Evolutionary conservation across 1,284 basidiomycete species (phyloP), one percentile per base, ranked within the genome.

Genomic region (Leccinum pachyderme): DNA sequence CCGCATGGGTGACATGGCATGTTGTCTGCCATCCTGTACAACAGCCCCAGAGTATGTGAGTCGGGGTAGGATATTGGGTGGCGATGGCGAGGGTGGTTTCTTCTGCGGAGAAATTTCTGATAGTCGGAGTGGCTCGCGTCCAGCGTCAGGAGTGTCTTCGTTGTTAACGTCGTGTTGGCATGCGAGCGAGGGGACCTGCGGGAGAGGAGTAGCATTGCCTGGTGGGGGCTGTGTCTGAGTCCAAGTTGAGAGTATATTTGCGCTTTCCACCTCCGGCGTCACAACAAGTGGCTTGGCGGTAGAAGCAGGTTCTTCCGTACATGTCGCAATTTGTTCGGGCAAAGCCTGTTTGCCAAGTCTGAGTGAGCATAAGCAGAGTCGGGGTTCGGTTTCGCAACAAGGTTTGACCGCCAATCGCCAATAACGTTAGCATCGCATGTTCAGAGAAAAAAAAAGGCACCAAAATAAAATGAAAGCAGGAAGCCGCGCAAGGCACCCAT

Each of bases 81-180:
- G 52, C 44, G 39, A 41, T 60, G 24, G 43, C 25, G 13, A 44
- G 7, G 39, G 39, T 22, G 11, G 11, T 22, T 44, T 44, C 43
- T 81, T 80, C 54, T 64, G 66, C 55, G 81, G 79, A 8, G 81
- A 81, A 61, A 81, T 71, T 61, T 81, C 79, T 50, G 78, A 80
- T 59, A 81, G 46, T 43, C 77, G 79, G 47, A 82, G 60, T 33
- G 70, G 71, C 32, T 58, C 58, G 56, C 67, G 56, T 39, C 55
- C 53, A 48, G 59, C 55, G 55, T 55, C 58, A n/a, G 49, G 15
- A 32, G 18, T 24, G n/a, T 52, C 25, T 25, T 47, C 47, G 13
- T 49, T 37, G 22, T 47, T 49, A n/a, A 44, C 18, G 9, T 35
- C 47, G 39, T 41, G 39, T 41, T 41, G 39, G 39, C 39, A 18